Base-by-base conservation (phyloP, 352 stramenopile species). In the Phytophthora boehmeriae region DNA sequence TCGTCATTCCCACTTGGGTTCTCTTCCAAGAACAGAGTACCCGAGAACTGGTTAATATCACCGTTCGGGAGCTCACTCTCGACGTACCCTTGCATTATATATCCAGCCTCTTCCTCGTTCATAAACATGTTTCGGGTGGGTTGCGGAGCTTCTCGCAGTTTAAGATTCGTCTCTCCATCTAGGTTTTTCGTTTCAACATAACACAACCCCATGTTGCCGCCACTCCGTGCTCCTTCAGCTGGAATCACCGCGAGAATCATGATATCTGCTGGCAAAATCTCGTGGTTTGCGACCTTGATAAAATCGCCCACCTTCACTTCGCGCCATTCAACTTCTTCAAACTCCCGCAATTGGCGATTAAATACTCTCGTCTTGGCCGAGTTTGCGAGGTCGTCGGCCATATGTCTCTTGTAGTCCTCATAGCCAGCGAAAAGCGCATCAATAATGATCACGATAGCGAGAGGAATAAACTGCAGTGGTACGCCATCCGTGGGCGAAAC, bases 121-220 rank as follows among this genome's bases (percentile, higher is more conserved):
- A 79, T 67, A 52, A 93, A 93, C 65, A 89, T 86, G 25, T 75
- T 80, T 5, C 76, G 78, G 2, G 78, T 90, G 13, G 67, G 66
- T 30, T 68, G 54, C 1, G 85, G 71, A 0, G 89, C 81, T 54
- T 96, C 83, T 8, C 87, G 78, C 27, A 96, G 64, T 59, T 96
- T 96, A 3, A 96, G 52, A 39, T 96, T 96, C 1, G 88, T 95
- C 57, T 96, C 87, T 8, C 88, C 88, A 46, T 96, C 89, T 1
- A 97, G 52, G 35, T 90, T 93, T 72, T 97, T 97, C 4, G 89
- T 97, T 54, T 97, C 88, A 14, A 97, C 86, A 64, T 96, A 96
- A 63, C 88, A 96, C 1, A 93, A 58, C 2, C 88, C 85, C 52
- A 81, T 86, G 49, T 92, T 92, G 5, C 75, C 80, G 10, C 75